A percentile compares a stretch with the other conserved stretches of the same genome.
These are phyloP conservation scores for Euclidium syriacum DNA, from an alignment of 345 rosid species.

Conservation along the genomic window DNA sequence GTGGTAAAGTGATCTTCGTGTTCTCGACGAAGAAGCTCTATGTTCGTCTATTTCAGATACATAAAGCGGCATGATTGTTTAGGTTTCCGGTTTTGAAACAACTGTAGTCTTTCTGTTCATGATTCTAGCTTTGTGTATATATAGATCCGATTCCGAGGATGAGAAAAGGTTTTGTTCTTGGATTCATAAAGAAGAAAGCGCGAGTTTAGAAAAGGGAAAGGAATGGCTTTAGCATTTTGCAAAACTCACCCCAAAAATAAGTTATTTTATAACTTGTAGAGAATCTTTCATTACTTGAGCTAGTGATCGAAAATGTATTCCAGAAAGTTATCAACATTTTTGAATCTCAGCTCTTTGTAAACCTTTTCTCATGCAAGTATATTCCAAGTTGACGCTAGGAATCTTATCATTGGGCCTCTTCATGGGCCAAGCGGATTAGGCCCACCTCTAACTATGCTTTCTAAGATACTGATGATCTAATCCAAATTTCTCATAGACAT, in stretches of 20 bases:
- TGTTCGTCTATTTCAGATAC: constrained; percentile 5
- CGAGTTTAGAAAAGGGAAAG: constrained; percentile 29
- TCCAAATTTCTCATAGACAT: constrained; percentile 2
- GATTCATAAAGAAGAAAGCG: constrained; percentile 33
- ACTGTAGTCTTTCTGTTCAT: constrained; percentile 14
- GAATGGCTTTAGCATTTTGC: constrained; percentile 36
- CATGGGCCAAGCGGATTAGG: background rate
- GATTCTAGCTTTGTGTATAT: constrained; percentile 4
- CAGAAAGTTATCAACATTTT: constrained; percentile 11
- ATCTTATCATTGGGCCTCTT: background rate
- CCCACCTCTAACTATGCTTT: too few species aligned
- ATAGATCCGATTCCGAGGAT: background rate
- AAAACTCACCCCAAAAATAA: constrained; percentile 5
- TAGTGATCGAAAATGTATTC: background rate
- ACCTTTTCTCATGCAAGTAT: constrained; percentile 24
- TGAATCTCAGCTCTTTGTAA: constrained; percentile 3
- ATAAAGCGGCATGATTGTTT: constrained; percentile 4
- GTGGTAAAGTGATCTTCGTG: constrained; percentile 24
- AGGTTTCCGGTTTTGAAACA: background rate
- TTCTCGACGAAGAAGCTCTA: constrained; percentile 30
- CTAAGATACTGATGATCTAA: background rate
- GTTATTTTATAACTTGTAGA: background rate
- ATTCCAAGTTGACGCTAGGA: constrained; percentile 14
- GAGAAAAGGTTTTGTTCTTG: constrained; percentile 13
- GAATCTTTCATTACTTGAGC: constrained; percentile 19